phyloP scores from a whole-genome alignment of 2,329 filamentous ascomycete species.

The Penicillium sp. region DNA sequence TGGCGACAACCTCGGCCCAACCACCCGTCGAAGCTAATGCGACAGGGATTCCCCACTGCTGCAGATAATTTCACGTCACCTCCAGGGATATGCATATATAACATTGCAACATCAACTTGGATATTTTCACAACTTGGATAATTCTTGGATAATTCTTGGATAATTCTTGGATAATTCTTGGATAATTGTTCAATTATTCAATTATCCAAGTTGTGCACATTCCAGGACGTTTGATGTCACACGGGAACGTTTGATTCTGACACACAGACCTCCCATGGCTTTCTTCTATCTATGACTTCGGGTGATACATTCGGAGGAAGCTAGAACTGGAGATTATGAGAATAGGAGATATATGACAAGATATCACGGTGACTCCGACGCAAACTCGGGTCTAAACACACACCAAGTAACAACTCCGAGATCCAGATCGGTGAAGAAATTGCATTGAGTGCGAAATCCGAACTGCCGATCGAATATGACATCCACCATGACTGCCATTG shows the following conservation, averaged over 20 bases:
- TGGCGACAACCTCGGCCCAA: neutral
- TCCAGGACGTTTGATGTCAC: too few species aligned
- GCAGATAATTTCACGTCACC: too few species aligned
- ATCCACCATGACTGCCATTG: neutral
- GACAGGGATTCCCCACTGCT: too few species aligned
- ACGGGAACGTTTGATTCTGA: too few species aligned
- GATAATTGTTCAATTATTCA: too few species aligned
- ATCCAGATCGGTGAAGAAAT: neutral
- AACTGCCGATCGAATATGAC: neutral
- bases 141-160: too few species aligned
- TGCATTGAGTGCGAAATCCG: neutral
- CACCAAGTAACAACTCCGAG: slow-evolving; percentile 4
- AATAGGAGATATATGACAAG: neutral
- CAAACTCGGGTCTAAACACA: neutral
- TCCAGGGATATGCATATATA: too few species aligned
- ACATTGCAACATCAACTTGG: too few species aligned
- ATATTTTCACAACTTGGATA: too few species aligned
- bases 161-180: too few species aligned
- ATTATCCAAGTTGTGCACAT: too few species aligned
- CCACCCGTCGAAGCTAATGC: too few species aligned
- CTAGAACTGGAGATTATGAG: neutral
- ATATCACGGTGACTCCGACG: neutral
- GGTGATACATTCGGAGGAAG: neutral
- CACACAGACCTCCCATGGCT: neutral
- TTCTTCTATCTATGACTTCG: neutral